phyloP scores from a whole-genome alignment of 768 basidiomycete genomes.

The Macrocybe gigantea region DNA sequence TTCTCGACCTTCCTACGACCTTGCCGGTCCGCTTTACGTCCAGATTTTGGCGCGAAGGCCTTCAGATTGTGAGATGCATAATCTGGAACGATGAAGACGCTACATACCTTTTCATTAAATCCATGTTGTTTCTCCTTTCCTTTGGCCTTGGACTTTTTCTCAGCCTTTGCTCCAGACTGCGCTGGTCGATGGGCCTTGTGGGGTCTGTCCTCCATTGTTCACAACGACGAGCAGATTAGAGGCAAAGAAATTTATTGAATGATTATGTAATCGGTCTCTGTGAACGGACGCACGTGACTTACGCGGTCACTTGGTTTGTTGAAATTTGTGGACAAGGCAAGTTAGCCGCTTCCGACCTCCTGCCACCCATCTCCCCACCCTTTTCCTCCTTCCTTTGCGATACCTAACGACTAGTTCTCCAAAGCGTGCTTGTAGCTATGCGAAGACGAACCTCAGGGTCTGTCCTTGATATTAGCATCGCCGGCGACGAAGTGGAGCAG shows the following conservation, averaged over 20 bases:
- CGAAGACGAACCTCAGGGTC: not conserved
- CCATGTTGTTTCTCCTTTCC: constrained; percentile 67
- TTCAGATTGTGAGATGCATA: constrained; percentile 16
- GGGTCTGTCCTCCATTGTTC: constrained; percentile 62
- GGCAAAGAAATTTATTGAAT: not conserved
- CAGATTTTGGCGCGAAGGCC: constrained; percentile 94
- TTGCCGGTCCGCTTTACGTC: constrained; percentile 81
- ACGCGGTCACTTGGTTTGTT: no score
- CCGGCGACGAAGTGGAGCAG: constrained; percentile 69
- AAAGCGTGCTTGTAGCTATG: no score
- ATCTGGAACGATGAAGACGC: not conserved
- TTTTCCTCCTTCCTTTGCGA: no score
- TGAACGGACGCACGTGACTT: not conserved
- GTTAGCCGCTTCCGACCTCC: no score
- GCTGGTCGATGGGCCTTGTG: constrained; percentile 83
- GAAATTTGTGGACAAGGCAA: no score
- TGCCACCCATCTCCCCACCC: no score
- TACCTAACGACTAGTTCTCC: no score
- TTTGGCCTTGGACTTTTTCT: constrained; percentile 72
- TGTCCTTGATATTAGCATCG: constrained; percentile 43
- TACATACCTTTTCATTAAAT: constrained; percentile 82
- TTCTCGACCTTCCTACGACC: constrained; percentile 88
- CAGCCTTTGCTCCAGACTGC: constrained; percentile 64
- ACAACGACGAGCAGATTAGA: not conserved
- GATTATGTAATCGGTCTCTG: not conserved